Percentiles rank a stretch among this genome's conserved stretches.
Evolutionary conservation across 225 moss, liverwort and hornwort species (phyloP).

Genomic region (Asterella californica): DNA sequence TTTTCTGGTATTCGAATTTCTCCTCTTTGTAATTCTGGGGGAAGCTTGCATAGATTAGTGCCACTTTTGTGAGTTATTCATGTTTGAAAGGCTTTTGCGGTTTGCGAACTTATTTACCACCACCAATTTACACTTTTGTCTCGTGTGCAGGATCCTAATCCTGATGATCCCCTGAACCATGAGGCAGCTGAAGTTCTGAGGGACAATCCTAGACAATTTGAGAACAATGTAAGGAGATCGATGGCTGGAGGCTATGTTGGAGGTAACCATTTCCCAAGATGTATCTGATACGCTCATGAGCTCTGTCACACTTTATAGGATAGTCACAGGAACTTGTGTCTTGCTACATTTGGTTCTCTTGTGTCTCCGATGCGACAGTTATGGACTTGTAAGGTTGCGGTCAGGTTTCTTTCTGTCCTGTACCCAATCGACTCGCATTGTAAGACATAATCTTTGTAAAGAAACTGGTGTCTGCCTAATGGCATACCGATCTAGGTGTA

Average conservation of each 20-base stretch:
- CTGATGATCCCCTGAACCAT: slow-evolving; percentile 95
- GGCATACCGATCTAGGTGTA: slow-evolving; percentile 25
- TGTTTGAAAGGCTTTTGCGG: background rate
- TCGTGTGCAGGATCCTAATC: slow-evolving; percentile 75
- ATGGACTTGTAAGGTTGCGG: slow-evolving; percentile 25
- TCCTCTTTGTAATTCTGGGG: background rate
- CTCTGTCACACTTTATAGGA: slow-evolving; percentile 18
- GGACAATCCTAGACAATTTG: slow-evolving; percentile 91
- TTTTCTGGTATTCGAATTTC: slow-evolving; percentile 61
- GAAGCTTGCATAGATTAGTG: background rate
- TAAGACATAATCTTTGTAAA: slow-evolving; percentile 28
- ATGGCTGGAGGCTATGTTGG: slow-evolving; percentile 93
- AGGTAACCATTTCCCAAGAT: slow-evolving; percentile 94
- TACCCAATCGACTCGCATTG: slow-evolving; percentile 17
- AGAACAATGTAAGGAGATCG: slow-evolving; percentile 88
- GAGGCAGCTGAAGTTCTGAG: slow-evolving; percentile 96
- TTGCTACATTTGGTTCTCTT: slow-evolving; percentile 18
- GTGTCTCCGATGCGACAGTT: slow-evolving; percentile 18
- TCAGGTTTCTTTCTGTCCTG: slow-evolving; percentile 16
- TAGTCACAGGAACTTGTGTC: slow-evolving; percentile 24
- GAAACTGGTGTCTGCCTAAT: slow-evolving; percentile 29
- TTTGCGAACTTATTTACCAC: background rate
- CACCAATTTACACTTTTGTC: background rate
- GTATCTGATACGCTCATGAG: slow-evolving; percentile 41
- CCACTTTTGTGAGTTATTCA: background rate